Base-by-base conservation (phyloP, 1,284 basidiomycete genomes). In the Neolentinus lepideus region DNA sequence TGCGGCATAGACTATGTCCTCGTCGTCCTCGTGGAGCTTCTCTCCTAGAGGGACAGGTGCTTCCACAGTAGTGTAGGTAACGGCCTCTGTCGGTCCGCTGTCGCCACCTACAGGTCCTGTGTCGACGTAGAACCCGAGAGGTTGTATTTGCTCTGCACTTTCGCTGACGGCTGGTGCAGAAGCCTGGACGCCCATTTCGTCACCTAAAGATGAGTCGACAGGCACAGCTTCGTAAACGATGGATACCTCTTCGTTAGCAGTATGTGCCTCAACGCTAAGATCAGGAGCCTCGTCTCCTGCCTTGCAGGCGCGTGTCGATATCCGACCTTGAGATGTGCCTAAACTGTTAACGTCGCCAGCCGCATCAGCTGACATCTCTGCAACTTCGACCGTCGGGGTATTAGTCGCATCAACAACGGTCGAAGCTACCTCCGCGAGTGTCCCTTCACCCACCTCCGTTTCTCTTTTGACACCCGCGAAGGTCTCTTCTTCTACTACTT, bases 341-440 rank as follows among this genome's bases (percentile, higher is more conserved):
- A 84, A 14, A 84, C 81, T 51, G 84, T 83, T 0, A 2, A 79
- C 76, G 51, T 73, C 71, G 0, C 66, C 67, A n/a, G 69, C 57
- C 14, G 56, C 56, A 10, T 51, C 29, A 46, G 26, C 35, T 24
- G 43, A 45, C 14, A 2, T 21, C 29, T 31, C 29, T 31, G 29
- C 12, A 31, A 31, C 29, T 31, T 31, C 29, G 29, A 31, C 29
- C 29, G 29, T 12, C 29, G 29, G 4, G 12, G 29, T 31, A n/a
- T n/a, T n/a, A n/a, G n/a, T n/a, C n/a, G n/a, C n/a, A n/a, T n/a
- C n/a, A 12, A 31, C 29, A 12, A 31, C 29, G 29, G 29, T 31
- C 12, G 29, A 31, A 12, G 12, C 12, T 4, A 31, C 29, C 12
- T 31, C 29, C 4, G 6, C 29, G 4, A 12, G 29, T 12, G 29